Base-by-base conservation (phyloP, 2,329 filamentous ascomycete species). In the Colletotrichum sp. region DNA sequence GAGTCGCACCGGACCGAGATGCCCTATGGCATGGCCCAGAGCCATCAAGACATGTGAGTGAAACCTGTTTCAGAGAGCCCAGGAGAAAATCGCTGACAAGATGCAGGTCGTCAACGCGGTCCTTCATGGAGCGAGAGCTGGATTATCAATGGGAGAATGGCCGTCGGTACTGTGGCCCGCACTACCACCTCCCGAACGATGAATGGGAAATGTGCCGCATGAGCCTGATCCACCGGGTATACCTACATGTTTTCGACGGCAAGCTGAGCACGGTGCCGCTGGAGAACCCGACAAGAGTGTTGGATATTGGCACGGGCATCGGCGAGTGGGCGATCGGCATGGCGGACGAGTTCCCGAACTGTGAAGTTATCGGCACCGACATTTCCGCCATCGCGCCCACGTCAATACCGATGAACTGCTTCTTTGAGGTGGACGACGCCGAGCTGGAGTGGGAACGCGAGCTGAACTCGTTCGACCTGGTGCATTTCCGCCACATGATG, bases 151-250 rank as follows among this genome's bases (percentile, higher is more conserved):
- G 89, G 76, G 91, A 93, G 77, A 90, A 94, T 82, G 91, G 88
- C 58, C 90, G 92, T 26, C 88, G 93, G 78, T 93, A 92, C 80
- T 92, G 92, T 79, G 86, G 89, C 38, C 87, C 87, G 38, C 71
- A 75, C 30, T 94, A 93, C 80, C 92, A 87, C 81, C 92, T 93
- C 88, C 92, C 92, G 16, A 93, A 93, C 81, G 92, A 94, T 79
- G 90, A 93, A 61, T 84, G 88, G 61, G 92, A 94, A 80, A 91
- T 93, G 82, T 90, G 91, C 61, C 90, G 92, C 57, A 82, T 93
- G 67, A 89, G 90, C 74, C 86, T 94, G 68, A 85, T 91, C 52
- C 92, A 94, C 78, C 91, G 93, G 80, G 89, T 93, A 63, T 93
- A 91, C 79, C 83, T 92, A 8, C 88, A 89, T 71, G 83, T 87